phyloP scores from a whole-genome alignment of 352 stramenopile genomes.

The Pythium phragmitis region DNA sequence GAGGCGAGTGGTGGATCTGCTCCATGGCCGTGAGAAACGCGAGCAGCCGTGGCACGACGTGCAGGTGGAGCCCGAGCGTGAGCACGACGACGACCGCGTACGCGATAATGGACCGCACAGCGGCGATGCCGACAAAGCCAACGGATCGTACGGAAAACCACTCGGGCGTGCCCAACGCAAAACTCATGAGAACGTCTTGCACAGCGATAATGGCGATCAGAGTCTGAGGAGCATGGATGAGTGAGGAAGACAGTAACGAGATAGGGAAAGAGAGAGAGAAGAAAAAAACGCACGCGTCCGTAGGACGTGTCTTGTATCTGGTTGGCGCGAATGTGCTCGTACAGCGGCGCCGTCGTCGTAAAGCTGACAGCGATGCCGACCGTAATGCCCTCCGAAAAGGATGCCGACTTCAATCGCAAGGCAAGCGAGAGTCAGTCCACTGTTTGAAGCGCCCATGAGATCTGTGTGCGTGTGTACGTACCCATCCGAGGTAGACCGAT shows the following conservation, averaged over 20 bases:
- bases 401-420: slow-evolving; percentile 40
- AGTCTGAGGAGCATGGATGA: slow-evolving; percentile 37
- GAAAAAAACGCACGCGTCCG: slow-evolving; percentile 46
- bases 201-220: slow-evolving; percentile 85
- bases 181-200: slow-evolving; percentile 86
- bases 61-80: slow-evolving; percentile 64
- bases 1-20: slow-evolving; percentile 72
- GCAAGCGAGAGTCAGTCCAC: neutral
- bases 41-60: slow-evolving; percentile 68
- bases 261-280: neutral
- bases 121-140: slow-evolving; percentile 68
- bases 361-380: slow-evolving; percentile 80
- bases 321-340: slow-evolving; percentile 79
- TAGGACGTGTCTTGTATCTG: slow-evolving; percentile 82
- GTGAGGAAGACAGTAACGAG: neutral
- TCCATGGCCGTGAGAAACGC: slow-evolving; percentile 79
- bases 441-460: neutral
- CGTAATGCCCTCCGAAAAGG: slow-evolving; percentile 73
- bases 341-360: slow-evolving; percentile 79
- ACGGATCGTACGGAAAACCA: slow-evolving; percentile 80
- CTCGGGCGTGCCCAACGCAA: slow-evolving; percentile 78
- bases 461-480: neutral
- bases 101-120: slow-evolving; percentile 64
- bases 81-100: slow-evolving; percentile 72
- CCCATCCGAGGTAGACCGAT: slow-evolving; percentile 73